Base-by-base conservation (phyloP, 495 filamentous ascomycete species). In the Penicillium egyptiacum region DNA sequence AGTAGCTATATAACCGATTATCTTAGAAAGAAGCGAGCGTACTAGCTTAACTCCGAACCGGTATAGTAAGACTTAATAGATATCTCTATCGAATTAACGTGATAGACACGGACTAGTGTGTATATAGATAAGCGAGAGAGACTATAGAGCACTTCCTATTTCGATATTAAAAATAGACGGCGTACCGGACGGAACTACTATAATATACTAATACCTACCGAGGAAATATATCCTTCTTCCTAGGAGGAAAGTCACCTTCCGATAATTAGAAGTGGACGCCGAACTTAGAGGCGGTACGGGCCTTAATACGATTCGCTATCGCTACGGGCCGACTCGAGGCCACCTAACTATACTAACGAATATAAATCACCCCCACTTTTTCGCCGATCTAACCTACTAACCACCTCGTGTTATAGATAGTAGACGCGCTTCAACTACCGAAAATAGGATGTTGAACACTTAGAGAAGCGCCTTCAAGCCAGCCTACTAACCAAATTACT, bases 141-240 rank as follows among this genome's bases (percentile, higher is more conserved):
- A n/a, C n/a, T n/a, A n/a, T n/a, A n/a, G n/a, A n/a, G n/a, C n/a
- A n/a, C n/a, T 73, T 75, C 46, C 66, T 71, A 25, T 67, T 74
- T 48, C 58, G 66, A 68, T 74, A 63, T 60, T 55, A 22, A 30
- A 69, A 60, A 48, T 72, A 56, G 70, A 66, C 64, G 3, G 46
- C 58, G 39, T 31, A 71, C 25, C 63, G 64, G 62, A 60, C 50
- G 55, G 59, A 66, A 61, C 62, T 76, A 56, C 62, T 73, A n/a
- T 58, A 68, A 65, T 70, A 47, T 35, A 70, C 66, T 50, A 19
- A 64, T 5, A 65, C 59, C 40, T 57, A 64, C 56, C 57, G 66
- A 65, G 60, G 67, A 11, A 71, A 71, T 40, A 60, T 75, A 37
- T 72, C 58, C 55, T 70, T 66, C 53, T 71, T 69, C 59, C 50